Base-by-base conservation (phyloP, 2,329 filamentous ascomycete species). In the Aspergillus costaricaensis region DNA sequence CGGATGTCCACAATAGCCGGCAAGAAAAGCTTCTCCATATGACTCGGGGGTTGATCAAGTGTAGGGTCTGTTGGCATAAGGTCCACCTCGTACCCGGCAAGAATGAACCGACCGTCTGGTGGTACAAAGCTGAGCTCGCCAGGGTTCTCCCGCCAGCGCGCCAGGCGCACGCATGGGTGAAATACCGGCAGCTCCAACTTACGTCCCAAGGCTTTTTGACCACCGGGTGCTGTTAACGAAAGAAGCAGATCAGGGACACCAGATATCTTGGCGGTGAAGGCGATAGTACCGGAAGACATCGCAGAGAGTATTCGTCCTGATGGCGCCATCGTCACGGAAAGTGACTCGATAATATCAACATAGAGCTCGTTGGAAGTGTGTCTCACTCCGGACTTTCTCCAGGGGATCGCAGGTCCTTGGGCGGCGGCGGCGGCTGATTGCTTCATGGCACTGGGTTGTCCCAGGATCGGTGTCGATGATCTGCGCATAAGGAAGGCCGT, bases 361-460 rank as follows among this genome's bases (percentile, higher is more conserved):
- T 98, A 98, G 67, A 99, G 83, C 76, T 99, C 95, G 77, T 98
- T 99, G 58, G 91, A 96, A 4, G 94, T 98, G 76, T 99, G 95
- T 15, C 93, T 86, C 56, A 99, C 95, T 70, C 96, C 96, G 41
- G 91, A 87, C 62, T 92, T 85, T 63, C 95, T 86, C 95, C 95
- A 99, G 1, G 93, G 93, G 43, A 98, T 86, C 2, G 86, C 81
- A 60, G 73, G 83, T 66, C 72, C 80, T 60, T 68, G 76, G 65
- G 69, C 64, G 50, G 63, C 68, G 70, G 76, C 68, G 60, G 70
- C 60, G 61, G 70, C 67, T 48, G 72, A 77, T 47, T 78, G 74
- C 55, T 80, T 79, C 48, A 80, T 66, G 19, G 73, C 68, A 63
- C 75, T 78, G 10, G 72, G 66, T 23, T 75, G 67, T n/a, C 72